Evolutionary conservation across 1,284 basidiomycete genomes (phyloP).

Genomic region (Calocybe gambosa): DNA sequence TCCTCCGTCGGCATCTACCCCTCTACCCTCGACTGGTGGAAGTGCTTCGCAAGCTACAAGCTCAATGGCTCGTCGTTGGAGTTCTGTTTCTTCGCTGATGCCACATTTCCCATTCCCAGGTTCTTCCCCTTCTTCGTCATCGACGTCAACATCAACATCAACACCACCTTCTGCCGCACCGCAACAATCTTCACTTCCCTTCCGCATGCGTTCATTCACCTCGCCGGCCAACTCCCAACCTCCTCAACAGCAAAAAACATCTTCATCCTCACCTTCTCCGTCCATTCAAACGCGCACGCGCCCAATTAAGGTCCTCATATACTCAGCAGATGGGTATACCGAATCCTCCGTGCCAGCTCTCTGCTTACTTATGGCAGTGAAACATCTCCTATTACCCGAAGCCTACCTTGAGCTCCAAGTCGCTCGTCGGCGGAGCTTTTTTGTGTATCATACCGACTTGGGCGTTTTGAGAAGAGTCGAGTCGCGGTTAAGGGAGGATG

Average conservation of each 20-base stretch:
- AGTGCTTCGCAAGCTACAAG: neutral
- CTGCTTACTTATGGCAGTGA: conserved; percentile 82
- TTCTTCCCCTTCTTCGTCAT: conserved; percentile 17
- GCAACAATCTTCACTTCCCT: neutral
- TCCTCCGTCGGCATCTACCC: neutral
- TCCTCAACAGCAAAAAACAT: conserved; percentile 1
- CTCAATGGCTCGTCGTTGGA: conserved; percentile 29
- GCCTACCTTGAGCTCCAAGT: conserved; percentile 85
- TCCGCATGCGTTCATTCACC: conserved; percentile 16
- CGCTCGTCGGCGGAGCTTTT: conserved; percentile 77
- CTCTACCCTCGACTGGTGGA: neutral
- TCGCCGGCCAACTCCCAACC: conserved; percentile 15
- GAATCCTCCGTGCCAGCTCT: conserved; percentile 89
- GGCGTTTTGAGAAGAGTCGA: conserved; percentile 75
- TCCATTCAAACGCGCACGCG: conserved; percentile 31
- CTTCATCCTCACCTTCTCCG: conserved; percentile 7
- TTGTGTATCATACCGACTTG: conserved; percentile 84
- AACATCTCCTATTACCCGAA: conserved; percentile 68
- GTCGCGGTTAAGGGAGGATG: conserved; percentile 44
- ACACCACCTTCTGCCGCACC: conserved; percentile 19
- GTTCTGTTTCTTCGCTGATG: conserved; percentile 31
- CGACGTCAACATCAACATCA: conserved; percentile 14
- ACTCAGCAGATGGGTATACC: conserved; percentile 82
- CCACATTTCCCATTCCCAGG: conserved; percentile 25
- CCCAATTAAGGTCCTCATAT: conserved; percentile 66